Conservation (phyloP, 495 filamentous ascomycete species). For the Tuber brumale region DNA sequence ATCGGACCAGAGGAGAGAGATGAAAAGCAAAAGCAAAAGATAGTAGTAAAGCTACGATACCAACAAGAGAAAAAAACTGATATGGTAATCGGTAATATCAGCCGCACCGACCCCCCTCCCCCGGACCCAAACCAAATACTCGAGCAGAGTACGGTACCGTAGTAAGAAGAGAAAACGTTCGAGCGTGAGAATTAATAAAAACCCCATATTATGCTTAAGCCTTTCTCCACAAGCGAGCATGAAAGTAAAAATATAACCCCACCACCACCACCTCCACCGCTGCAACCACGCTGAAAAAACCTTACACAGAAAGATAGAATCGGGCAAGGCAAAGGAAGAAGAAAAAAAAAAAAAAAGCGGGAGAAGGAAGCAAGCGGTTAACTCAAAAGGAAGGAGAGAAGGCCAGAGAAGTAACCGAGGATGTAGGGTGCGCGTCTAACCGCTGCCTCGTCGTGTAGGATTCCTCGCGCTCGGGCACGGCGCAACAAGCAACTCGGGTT, state of each 20-base stretch:
- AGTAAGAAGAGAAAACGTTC: neutral
- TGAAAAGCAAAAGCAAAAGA: constrained; percentile 3
- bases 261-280: neutral
- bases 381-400: neutral
- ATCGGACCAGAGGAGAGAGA: neutral
- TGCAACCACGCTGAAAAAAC: neutral
- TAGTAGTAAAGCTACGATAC: neutral
- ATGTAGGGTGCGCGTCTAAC: constrained; percentile 6
- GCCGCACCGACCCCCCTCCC: neutral
- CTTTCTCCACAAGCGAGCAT: neutral
- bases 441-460: constrained; percentile 31
- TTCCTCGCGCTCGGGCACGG: constrained; percentile 31
- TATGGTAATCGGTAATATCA: neutral
- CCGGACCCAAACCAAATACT: neutral
- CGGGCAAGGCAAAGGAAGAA: neutral
- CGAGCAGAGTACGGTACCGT: no score
- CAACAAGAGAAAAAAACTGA: constrained; percentile 1
- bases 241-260: neutral
- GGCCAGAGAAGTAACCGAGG: neutral
- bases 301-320: neutral
- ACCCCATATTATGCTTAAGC: neutral
- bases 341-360: neutral
- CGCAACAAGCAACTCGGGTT: constrained; percentile 28
- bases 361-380: neutral
- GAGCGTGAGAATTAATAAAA: neutral